phyloP scores from a whole-genome alignment of 176 grass and related monocot species.

The Lolium rigidum region DNA sequence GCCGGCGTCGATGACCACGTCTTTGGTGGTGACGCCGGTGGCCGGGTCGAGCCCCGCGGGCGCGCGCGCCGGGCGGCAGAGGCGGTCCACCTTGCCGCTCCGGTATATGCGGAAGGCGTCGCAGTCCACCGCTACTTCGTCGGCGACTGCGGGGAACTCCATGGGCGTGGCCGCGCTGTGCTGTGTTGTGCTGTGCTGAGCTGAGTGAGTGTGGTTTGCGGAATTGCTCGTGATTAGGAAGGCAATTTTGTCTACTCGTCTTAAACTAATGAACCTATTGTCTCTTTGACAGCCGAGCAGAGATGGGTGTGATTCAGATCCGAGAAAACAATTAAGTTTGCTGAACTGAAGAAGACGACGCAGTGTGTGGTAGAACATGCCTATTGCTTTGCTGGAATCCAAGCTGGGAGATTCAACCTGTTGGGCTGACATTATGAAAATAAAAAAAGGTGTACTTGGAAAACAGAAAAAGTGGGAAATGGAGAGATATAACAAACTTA shows the following conservation, averaged over 20 bases:
- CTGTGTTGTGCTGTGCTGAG: too few relatives aligned
- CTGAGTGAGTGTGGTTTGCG: constrained; percentile 6
- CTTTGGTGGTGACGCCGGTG: constrained; percentile 63
- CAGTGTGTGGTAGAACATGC: not conserved
- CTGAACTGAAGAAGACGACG: too few relatives aligned
- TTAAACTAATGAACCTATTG: not conserved
- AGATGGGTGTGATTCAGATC: not conserved
- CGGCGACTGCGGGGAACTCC: not conserved
- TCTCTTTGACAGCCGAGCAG: not conserved
- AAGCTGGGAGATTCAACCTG: too few relatives aligned
- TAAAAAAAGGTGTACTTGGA: too few relatives aligned
- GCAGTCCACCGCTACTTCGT: constrained; percentile 39
- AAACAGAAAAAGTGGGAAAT: too few relatives aligned
- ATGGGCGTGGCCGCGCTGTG: not conserved
- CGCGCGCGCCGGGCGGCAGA: constrained; percentile 18
- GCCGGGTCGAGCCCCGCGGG: constrained; percentile 41
- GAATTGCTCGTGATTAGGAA: not conserved
- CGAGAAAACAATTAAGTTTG: not conserved
- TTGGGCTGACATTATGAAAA: too few relatives aligned
- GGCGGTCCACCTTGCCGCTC: constrained; percentile 68
- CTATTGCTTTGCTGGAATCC: too few relatives aligned
- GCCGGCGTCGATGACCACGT: constrained; percentile 50
- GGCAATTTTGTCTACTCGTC: too few relatives aligned
- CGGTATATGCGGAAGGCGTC: constrained; percentile 48
- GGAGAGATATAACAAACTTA: too few relatives aligned